Base-by-base conservation (phyloP, 768 basidiomycete genomes). In the Mycena vulgaris region DNA sequence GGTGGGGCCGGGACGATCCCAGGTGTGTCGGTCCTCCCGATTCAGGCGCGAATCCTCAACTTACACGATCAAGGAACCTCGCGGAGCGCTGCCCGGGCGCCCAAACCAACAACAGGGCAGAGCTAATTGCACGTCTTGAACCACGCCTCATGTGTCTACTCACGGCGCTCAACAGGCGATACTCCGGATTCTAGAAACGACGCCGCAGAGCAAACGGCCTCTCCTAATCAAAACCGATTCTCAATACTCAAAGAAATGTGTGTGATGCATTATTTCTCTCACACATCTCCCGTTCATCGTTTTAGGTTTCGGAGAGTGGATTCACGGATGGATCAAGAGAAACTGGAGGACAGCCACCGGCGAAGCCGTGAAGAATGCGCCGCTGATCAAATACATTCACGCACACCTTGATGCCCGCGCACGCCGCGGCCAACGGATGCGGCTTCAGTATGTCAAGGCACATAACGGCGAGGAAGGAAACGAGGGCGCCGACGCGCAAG, bases 71-170 rank as follows among this genome's bases (percentile, higher is more conserved):
- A 64, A 97, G 95, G 64, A 97, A 97, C 74, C 76, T 96, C 3
- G 86, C 91, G 2, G 95, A 97, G 78, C 85, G 94, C 39, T 94
- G 93, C 78, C 93, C 93, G 5, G 94, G 94, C 4, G 86, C 83
- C 63, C 95, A 95, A 76, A 95, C 95, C 2, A 96, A 96, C 77
- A 95, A 96, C 69, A 83, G 95, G 31, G 96, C 95, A 14, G 96
- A 98, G 78, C 85, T 97, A 35, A 89, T 96, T 63, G 96, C 95
- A 65, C 63, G 88, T 84, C 19, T 23, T 14, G 25, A 40, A 27
- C 1, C 31, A 28, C 61, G 1, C 63, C 30, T 13, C 5, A 28
- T 30, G 23, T 61, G 27, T 40, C 30, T 31, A 39, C 27, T 66
- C 47, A 66, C 37, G 52, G 25, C 42, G n/a, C 48, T 68, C 35